Base-by-base conservation (phyloP, 176 grass and related monocot species). In the Musa schizocarpa region DNA sequence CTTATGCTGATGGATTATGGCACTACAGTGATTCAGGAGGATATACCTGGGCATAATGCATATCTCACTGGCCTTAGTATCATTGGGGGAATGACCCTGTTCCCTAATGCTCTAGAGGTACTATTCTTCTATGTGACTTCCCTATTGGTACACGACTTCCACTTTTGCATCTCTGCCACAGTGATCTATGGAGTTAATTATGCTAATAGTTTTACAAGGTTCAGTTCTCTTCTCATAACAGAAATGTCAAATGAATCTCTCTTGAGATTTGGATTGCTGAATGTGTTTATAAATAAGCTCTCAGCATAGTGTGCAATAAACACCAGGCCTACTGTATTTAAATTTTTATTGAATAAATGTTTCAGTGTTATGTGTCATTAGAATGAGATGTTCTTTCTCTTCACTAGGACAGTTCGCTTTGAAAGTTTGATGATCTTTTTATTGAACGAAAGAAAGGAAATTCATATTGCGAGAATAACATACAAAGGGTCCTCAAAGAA, bases 11-110 rank as follows among this genome's bases (percentile, higher is more conserved):
- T 99, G 86, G 96, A 99, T 82, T 94, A 92, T 68, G 96, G 96
- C 66, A 84, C 86, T 65, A 86, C 82, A 4, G 79, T 93, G 52
- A 94, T 99, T 84, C 96, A 92, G 67, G 91, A 95, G 84, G 88
- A 99, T 78, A 94, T 99, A 86, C 96, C 88, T 34, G 96, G 91
- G 17, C 91, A 99, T 79, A 99, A 87, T 78, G 80, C 84, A 26
- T 94, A 99, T 82, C 88, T 99, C 16, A 99, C 96, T 0, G 96
- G 96, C 2, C 87, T 99, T 29, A 99, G 96, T 72, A 94, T 99
- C 75, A 91, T 99, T 61, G 96, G 96, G 73, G 96, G 96, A 78
- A 87, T 99, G 82, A 77, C 96, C 71, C 81, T 94, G 55, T 89
- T 89, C 73, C 92, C 86, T 24, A 99, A 89, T 89, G 90, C 91